Percentiles rank a stretch among this genome's conserved stretches.
Conservation (phyloP, 2,329 filamentous ascomycete genomes). For the Penicillium hordei region DNA sequence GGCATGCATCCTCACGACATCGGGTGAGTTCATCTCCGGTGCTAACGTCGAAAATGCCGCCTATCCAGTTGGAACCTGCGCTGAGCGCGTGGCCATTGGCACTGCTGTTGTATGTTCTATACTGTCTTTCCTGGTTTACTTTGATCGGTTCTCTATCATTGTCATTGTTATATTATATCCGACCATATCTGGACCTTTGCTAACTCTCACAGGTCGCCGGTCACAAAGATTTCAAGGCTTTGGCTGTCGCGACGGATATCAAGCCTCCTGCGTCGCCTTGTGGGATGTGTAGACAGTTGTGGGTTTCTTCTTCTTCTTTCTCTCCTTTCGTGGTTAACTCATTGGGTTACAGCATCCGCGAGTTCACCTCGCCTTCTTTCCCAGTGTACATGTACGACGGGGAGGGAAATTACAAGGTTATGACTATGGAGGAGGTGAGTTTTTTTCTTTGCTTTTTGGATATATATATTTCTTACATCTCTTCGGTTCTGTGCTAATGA, state of each 20-base stretch:
- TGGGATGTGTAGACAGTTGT: constrained; percentile 96
- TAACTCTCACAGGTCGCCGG: constrained; percentile 39
- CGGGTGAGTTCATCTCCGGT: constrained; percentile 63
- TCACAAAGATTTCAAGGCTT: constrained; percentile 65
- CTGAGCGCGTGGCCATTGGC: constrained; percentile 84
- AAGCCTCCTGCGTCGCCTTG: constrained; percentile 69
- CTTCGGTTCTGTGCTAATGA: constrained; percentile 1
- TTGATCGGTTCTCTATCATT: not conserved
- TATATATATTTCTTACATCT: not conserved
- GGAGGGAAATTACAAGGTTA: constrained; percentile 60
- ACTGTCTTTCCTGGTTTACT: not conserved
- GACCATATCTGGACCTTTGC: not conserved
- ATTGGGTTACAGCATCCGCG: constrained; percentile 58
- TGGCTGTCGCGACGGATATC: constrained; percentile 84
- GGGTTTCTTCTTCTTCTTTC: constrained; percentile 17
- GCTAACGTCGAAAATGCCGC: constrained; percentile 92
- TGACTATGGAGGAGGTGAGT: constrained; percentile 43
- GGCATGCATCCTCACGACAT: constrained; percentile 67
- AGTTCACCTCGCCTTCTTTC: constrained; percentile 67
- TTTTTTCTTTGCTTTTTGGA: not conserved
- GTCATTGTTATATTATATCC: not conserved
- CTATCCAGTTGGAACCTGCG: constrained; percentile 93
- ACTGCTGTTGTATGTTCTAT: constrained; percentile 63
- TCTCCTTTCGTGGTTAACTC: constrained; percentile 8
- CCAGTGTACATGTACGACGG: constrained; percentile 94